phyloP scores from a whole-genome alignment of 805 yeast genomes.

The fission yeast (Schizosaccharomyces pombe) region DNA sequence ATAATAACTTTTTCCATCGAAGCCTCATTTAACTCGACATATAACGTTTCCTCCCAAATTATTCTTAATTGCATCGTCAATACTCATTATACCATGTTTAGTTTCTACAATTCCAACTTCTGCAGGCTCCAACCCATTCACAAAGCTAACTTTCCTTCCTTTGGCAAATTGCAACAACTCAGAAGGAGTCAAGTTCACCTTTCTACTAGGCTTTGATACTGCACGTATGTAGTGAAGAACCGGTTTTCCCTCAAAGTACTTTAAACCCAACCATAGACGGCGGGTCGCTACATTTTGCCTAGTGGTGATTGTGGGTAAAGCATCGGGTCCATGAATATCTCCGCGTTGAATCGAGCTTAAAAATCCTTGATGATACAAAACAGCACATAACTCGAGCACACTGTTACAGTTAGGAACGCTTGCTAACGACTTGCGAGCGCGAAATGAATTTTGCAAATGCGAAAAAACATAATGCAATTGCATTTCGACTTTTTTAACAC shows the following conservation, averaged over 20 bases:
- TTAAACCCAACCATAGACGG: conserved; percentile 75
- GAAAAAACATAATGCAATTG: conserved; percentile 66
- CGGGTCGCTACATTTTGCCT: conserved; percentile 70
- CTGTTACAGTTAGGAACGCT: conserved; percentile 62
- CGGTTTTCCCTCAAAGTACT: conserved; percentile 59
- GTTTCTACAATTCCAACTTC: conserved; percentile 56
- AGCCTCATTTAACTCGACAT: conserved; percentile 36
- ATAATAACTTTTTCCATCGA: too few species aligned
- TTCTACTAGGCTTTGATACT: conserved; percentile 66
- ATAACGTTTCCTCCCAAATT: conserved; percentile 54
- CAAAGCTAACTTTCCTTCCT: conserved; percentile 51
- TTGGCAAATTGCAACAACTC: conserved; percentile 53
- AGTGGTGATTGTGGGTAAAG: conserved; percentile 33
- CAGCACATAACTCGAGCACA: conserved; percentile 63
- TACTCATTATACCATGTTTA: conserved; percentile 33
- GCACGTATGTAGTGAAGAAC: conserved; percentile 50
- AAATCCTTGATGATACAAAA: conserved; percentile 78
- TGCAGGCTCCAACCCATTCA: conserved; percentile 69
- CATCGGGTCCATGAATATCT: conserved; percentile 62
- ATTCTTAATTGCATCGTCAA: conserved; percentile 66
- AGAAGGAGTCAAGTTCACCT: conserved; percentile 34
- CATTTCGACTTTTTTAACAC: too few species aligned
- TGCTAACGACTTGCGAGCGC: conserved; percentile 50
- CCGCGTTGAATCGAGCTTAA: conserved; percentile 68
- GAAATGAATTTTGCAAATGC: conserved; percentile 68